Percentiles rank a stretch among this genome's conserved stretches.
Evolutionary conservation across 1,284 basidiomycete species (phyloP).

Genomic region (Cystobasidium sp.): DNA sequence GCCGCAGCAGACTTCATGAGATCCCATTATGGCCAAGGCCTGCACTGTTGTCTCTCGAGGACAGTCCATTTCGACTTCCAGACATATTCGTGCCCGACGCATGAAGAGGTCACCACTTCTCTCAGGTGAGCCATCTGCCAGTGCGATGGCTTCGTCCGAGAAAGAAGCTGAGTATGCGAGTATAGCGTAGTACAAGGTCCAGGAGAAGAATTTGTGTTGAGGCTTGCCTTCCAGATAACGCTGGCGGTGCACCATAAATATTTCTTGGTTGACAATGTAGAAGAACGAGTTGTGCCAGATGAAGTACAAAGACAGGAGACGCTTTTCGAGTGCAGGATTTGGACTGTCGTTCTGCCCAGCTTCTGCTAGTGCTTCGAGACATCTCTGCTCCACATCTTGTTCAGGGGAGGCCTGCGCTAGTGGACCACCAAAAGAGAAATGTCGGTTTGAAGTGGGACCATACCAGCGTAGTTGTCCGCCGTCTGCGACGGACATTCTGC

Average conservation of each 20-base stretch:
- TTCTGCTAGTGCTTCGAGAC: conserved; percentile 26
- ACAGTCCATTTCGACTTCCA: conserved; percentile 41
- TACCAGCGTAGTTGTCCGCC: conserved; percentile 41
- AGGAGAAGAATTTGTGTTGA: conserved; percentile 33
- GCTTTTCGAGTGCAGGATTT: conserved; percentile 29
- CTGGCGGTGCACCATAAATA: conserved; percentile 21
- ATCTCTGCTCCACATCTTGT: conserved; percentile 9
- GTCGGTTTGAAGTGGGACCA: conserved; percentile 39
- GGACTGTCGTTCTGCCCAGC: conserved; percentile 20
- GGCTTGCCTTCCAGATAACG: conserved; percentile 20
- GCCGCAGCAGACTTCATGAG: conserved; percentile 39
- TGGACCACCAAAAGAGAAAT: conserved; percentile 26
- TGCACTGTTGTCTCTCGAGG: conserved; percentile 43
- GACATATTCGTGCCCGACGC: conserved; percentile 31
- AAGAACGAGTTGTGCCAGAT: conserved; percentile 44
- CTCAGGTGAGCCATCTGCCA: conserved; percentile 9
- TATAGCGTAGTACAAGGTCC: conserved; percentile 41
- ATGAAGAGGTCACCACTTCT: conserved; percentile 36
- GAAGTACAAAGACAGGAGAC: conserved; percentile 34
- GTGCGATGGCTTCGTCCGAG: conserved; percentile 28
- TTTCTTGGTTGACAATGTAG: conserved; percentile 39
- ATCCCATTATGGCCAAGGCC: conserved; percentile 42
- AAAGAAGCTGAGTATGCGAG: conserved; percentile 38
- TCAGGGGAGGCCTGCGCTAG: conserved; percentile 11
- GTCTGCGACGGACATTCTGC: conserved; percentile 34